Conservation (phyloP, 2,329 filamentous ascomycete genomes). For the Calonectria leucothoes region DNA sequence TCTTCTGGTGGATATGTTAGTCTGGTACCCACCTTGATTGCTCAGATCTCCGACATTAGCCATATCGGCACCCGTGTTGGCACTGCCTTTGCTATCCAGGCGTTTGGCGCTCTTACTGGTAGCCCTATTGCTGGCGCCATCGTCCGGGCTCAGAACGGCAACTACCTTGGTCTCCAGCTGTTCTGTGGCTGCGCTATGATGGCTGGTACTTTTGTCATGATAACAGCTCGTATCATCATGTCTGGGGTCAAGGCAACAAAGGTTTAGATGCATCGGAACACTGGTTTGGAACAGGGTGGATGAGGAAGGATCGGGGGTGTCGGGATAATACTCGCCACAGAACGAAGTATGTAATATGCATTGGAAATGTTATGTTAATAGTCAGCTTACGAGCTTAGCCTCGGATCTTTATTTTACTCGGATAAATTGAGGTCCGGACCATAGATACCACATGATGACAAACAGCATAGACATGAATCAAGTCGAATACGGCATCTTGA, state of each 20-base stretch:
- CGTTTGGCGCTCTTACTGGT: constrained; percentile 74
- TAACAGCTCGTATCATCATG: constrained; percentile 48
- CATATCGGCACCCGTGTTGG: constrained; percentile 78
- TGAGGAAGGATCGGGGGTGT: not conserved
- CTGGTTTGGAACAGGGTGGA: not conserved
- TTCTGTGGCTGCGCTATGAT: constrained; percentile 69
- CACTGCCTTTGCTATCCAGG: constrained; percentile 69
- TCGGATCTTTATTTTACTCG: not conserved
- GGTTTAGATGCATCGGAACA: constrained; percentile 37
- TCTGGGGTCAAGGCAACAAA: constrained; percentile 50
- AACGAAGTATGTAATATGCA: constrained; percentile 5
- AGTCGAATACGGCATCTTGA: not conserved
- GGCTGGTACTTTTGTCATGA: constrained; percentile 41
- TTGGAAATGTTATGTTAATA: not conserved
- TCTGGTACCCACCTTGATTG: constrained; percentile 71
- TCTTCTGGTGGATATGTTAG: constrained; percentile 74
- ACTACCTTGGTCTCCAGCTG: constrained; percentile 70
- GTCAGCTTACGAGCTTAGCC: not conserved
- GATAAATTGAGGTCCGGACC: not conserved
- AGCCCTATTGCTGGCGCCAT: constrained; percentile 76
- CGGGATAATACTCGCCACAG: not conserved
- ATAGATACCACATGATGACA: constrained; percentile 11
- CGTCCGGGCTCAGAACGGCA: constrained; percentile 61
- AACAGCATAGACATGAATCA: not conserved
- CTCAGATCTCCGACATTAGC: constrained; percentile 76